Conservation (phyloP, 2,329 filamentous ascomycete genomes). For the Hortaea werneckii region DNA sequence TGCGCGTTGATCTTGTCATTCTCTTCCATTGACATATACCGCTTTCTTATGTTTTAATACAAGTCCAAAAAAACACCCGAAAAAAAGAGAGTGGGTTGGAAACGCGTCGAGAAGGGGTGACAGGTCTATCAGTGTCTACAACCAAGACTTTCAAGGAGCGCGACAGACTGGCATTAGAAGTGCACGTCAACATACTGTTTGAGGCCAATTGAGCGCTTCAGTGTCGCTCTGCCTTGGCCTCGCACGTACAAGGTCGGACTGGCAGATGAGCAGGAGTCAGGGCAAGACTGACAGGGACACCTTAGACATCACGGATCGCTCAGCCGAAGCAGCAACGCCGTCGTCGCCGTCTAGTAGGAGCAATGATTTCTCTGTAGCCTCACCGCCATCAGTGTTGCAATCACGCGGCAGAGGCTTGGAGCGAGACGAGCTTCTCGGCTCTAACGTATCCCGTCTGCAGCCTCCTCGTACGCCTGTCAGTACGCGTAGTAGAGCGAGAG, state of each 20-base stretch:
- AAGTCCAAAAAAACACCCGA: background rate
- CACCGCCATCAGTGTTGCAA: background rate
- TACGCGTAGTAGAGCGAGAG: slow-evolving; percentile 12
- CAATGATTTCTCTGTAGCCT: slow-evolving; percentile 6
- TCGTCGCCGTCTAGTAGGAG: slow-evolving; percentile 5
- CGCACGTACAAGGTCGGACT: slow-evolving; percentile 7
- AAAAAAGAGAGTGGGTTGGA: background rate
- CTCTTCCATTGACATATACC: background rate
- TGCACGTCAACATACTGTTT: too few species aligned
- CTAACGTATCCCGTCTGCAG: slow-evolving; percentile 13
- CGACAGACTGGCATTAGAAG: background rate
- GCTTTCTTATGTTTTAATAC: background rate
- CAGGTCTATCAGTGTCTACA: too few species aligned
- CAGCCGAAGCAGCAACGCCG: slow-evolving; percentile 1
- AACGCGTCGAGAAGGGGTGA: too few species aligned
- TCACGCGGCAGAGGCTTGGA: slow-evolving; percentile 2
- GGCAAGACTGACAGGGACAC: background rate
- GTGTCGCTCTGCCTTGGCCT: slow-evolving; percentile 5
- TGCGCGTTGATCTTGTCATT: background rate
- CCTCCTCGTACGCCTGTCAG: slow-evolving; percentile 22
- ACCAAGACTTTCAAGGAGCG: background rate
- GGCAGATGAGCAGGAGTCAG: background rate
- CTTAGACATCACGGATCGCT: slow-evolving; percentile 4
- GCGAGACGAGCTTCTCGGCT: slow-evolving; percentile 5
- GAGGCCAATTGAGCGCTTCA: slow-evolving; percentile 5